These are phyloP conservation scores for Fusarium globosum DNA, from an alignment of 2,329 filamentous ascomycete genomes.

Conservation along the genomic window DNA sequence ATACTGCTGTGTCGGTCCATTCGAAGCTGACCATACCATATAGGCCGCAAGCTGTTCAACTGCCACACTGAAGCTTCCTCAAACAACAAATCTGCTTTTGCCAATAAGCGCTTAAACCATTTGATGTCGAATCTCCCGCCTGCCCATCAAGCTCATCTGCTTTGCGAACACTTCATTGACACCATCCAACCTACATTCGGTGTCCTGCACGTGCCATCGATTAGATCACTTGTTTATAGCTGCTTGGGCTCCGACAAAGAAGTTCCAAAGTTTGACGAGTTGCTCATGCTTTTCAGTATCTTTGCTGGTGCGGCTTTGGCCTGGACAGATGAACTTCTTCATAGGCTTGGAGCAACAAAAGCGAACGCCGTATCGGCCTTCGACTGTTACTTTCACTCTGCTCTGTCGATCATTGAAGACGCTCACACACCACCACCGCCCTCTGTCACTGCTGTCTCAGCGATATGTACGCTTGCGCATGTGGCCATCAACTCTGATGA, in stretches of 20 bases:
- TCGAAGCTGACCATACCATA: neutral
- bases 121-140: neutral
- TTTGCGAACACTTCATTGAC: neutral
- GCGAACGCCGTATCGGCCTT: neutral
- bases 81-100: no score
- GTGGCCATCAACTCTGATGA: conserved; percentile 7
- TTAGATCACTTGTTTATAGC: neutral
- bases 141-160: neutral
- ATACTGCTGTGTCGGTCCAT: no score
- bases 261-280: neutral
- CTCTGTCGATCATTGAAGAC: neutral
- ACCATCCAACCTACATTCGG: neutral
- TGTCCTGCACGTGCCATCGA: neutral
- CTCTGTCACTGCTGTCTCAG: neutral
- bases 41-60: neutral
- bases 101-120: neutral
- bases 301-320: conserved; percentile 1
- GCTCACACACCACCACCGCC: neutral
- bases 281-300: conserved; percentile 4
- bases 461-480: neutral
- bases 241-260: accelerated
- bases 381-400: neutral
- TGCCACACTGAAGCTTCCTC: neutral
- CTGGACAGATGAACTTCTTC: conserved; percentile 5
- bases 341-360: neutral